Evolutionary conservation across 2,329 filamentous ascomycete species (phyloP), one percentile per base, ranked within the genome.

Genomic region (Nemania serpens): DNA sequence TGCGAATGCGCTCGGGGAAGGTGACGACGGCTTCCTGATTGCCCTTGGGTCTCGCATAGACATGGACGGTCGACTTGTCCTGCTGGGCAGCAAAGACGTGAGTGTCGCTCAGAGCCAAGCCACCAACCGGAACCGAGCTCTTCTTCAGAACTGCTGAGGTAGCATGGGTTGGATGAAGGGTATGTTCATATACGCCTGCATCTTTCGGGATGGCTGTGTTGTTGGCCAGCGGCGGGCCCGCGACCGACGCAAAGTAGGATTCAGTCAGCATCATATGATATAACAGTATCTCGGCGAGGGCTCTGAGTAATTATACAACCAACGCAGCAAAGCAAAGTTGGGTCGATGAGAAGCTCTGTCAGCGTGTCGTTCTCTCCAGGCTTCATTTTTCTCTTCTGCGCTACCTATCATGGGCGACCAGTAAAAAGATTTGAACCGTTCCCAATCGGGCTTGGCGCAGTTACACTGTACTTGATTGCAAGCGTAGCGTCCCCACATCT

Each of bases 51-150:
- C 93, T 85, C 59, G 86, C 93, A 77, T 98, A 99, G 57, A 99
- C 92, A 77, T 98, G 91, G 1, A 99, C 84, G 43, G 96, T 91
- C 0, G 93, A 91, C 76, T 97, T 98, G 66, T 93, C 93, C 51
- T 90, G 84, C 75, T 99, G 95, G 3, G 92, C 94, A 3, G 93
- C 90, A 74, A 97, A 99, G 48, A 98, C 83, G 74, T 99, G 95
- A 18, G 88, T 88, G 46, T 85, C 81, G 75, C 84, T 96, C 68
- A 93, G 83, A 33, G 92, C 93, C 57, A 99, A 79, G 69, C 91
- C 89, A 75, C 94, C 91, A 59, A 84, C 80, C 25, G 88, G 83
- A n/a, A 88, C 87, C 15, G 91, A 90, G 79, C 91, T 96, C 79
- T 97, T 98, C 82, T 97, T 98, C 83, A 95, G 93, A 49, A 88